Base-by-base conservation (phyloP, 805 yeast genomes). In the Candida dajiaensis region DNA sequence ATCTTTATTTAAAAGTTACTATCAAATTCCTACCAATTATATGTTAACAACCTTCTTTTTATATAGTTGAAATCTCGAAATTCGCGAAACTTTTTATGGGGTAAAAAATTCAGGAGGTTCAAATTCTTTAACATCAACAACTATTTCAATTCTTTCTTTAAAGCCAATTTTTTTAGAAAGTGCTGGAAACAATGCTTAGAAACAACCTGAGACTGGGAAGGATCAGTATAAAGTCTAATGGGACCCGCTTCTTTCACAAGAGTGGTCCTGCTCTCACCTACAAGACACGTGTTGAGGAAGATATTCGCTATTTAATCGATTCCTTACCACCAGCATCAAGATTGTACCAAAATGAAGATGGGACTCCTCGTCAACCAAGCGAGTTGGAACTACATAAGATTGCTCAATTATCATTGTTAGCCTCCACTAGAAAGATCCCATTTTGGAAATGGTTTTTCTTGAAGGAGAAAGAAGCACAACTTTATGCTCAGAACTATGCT, bases 341-440 rank as follows among this genome's bases (percentile, higher is more conserved):
- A 61, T 72, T 85, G 53, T 87, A 80, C 65, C 78, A 82, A 61
- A 83, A 83, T 63, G 76, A 83, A 42, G 92, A 87, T 61, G 95
- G 95, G 7, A 69, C 88, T 11, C 77, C 83, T 44, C 74, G 89
- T 53, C 76, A 72, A 20, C 92, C 89, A 42, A 64, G 74, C 25
- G 95, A 87, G 58, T 66, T 68, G 36, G 94, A 87, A 68, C 73
- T 85, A 59, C 80, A 83, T 65, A 77, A 78, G 40, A 78, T 86
- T 46, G 89, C 92, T 19, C 83, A 78, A 55, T 73, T 87, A 57
- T 85, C 83, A 54, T 71, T 76, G 45, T 71, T 85, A 56, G 75
- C 80, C 47, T 71, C 74, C 50, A 67, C 74, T 47, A 70, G 87
- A 62, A 73, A 81, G 52, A 74, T 84, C 50, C 70, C 80, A 9